phyloP scores from a whole-genome alignment of 257 asterid species.

The Gynochthodes officinalis region DNA sequence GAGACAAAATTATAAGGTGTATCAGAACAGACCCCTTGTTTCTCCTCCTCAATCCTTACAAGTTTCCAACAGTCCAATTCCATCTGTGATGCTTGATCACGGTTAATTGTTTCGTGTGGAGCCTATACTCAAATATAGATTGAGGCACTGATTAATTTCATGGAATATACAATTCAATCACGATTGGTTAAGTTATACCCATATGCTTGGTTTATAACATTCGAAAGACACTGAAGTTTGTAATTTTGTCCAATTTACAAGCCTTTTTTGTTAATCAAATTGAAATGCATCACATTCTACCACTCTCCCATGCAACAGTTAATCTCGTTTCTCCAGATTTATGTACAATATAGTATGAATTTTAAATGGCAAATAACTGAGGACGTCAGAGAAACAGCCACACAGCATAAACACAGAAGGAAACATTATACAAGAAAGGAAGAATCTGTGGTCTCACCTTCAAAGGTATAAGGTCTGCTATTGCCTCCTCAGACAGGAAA shows the following conservation, averaged over 20 bases:
- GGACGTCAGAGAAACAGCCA: too few relatives aligned
- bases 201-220: too few relatives aligned
- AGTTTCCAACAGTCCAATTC: not conserved
- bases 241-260: not conserved
- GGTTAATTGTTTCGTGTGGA: not conserved
- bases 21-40: not conserved
- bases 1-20: not conserved
- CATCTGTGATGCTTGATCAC: not conserved
- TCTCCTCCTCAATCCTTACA: not conserved
- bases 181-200: not conserved
- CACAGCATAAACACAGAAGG: not conserved
- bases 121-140: too few relatives aligned
- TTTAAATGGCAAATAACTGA: too few relatives aligned
- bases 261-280: not conserved
- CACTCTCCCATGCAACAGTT: not conserved
- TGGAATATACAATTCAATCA: not conserved
- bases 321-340: not conserved
- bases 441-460: constrained; percentile 18
- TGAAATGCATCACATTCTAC: not conserved
- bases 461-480: constrained; percentile 15
- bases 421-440: not conserved
- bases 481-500: constrained; percentile 8
- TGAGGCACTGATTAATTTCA: not conserved
- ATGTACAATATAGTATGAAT: too few relatives aligned
- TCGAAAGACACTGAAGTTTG: not conserved